Evolutionary conservation across 345 rosid genomes (phyloP), one percentile per base, ranked within the genome.

Genomic region (Anacardium occidentale): DNA sequence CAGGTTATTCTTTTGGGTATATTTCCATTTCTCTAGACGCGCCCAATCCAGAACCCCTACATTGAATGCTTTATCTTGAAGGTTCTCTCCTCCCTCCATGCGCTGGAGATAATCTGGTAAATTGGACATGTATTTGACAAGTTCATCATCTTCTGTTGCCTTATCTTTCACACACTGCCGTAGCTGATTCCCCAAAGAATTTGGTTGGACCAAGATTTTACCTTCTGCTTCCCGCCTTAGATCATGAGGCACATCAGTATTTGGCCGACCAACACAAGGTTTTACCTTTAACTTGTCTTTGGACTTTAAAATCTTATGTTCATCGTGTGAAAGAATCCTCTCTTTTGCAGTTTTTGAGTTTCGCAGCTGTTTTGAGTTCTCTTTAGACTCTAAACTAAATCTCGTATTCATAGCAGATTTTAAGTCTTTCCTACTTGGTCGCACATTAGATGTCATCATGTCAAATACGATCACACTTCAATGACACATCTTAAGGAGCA

Each of bases 11-110:
- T 75, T 84, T 66, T 64, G 77, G 47, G 73, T 78, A 32, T 73
- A 55, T 62, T 83, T 90, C 93, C 91, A 92, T 71, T 83, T 83
- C 84, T 90, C 90, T 29, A 94, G 78, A 64, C 84, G 80, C 15
- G 78, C 77, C 98, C 97, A 90, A 77, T 94, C 98, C 78, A 94
- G 78, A 76, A 94, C 98, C 60, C 98, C 97, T 48, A 92, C 84
- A 83, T 88, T 89, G 81, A 92, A 74, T 71, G 85, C 93, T 74
- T 88, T 89, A 62, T 80, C 93, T 56, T 86, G 85, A 10, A 73
- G 17, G n/a, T 77, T 79, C 61, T 83, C 89, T 45, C 76, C 80
- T 58, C 56, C 84, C 53, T 88, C 90, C 65, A 81, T 24, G 21
- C 73, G 81, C 83, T 89, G 92, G 70, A 90, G 92, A 82, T 86